Base-by-base conservation (phyloP, 129 eudicot genomes). In the Flaveria ramosissima region DNA sequence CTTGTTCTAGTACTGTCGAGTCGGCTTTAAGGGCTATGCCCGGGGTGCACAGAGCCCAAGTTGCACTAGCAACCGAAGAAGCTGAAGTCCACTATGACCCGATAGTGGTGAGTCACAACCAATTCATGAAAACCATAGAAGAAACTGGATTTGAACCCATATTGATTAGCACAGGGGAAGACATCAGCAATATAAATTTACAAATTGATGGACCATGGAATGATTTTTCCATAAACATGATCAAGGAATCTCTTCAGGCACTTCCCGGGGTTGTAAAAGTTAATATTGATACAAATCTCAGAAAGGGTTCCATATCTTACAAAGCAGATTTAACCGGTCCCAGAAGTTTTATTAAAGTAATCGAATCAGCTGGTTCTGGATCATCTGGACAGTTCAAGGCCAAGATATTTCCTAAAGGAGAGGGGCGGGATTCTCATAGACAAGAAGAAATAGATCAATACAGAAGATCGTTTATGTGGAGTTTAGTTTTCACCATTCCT, bases 31-130 rank as follows among this genome's bases (percentile, higher is more conserved):
- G 83, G 69, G 74, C 66, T 53, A 16, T 85, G 13, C 88, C 81
- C 6, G 97, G 93, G 4, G 91, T 92, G n/a, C 85, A 68, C 1
- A 85, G 79, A 78, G 89, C 97, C 56, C 90, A 80, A 73, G 97
- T 92, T 27, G 95, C 92, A n/a, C 77, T 92, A 87, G 88, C 97
- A 61, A 89, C 96, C 3, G 89, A 89, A 84, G 90, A 83, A 77
- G 96, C 90, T 15, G 89, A 92, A 89, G 79, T 92, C 71, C 89
- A 71, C 24, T 92, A 87, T 48, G 92, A 92, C 71, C 92, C 97
- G 7, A 80, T 62, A 67, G 61, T 85, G 24, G 64, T 89, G 46
- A 68, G 60, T 71, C 82, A 81, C 60, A 42, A 65, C 7, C 84
- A 85, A 39, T 57, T 92, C 27, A 7, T 87, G 70, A 67, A 82